phyloP scores from a whole-genome alignment of 1,284 basidiomycete species.

The Cryptococcus hybrid region DNA sequence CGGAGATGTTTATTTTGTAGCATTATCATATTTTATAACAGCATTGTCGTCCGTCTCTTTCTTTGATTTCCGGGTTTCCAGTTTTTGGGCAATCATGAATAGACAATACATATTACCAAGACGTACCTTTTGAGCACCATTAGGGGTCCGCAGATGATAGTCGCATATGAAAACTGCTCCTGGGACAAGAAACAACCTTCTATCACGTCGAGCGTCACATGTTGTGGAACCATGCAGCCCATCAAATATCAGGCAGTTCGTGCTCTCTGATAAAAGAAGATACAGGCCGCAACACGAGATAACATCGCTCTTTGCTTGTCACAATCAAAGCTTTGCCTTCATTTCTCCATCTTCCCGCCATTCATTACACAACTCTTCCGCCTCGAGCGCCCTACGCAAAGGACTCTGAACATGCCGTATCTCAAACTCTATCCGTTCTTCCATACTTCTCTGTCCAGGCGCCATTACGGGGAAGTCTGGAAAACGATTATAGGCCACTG shows the following conservation, averaged over 20 bases:
- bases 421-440: constrained; percentile 61
- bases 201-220: no score
- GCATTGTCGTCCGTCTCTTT: neutral
- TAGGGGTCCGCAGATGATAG: no score
- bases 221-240: no score
- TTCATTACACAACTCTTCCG: constrained; percentile 51
- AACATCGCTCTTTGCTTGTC: neutral
- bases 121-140: no score
- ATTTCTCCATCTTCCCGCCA: constrained; percentile 21
- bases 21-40: neutral
- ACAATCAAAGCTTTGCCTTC: constrained; percentile 19
- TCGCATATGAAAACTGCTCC: no score
- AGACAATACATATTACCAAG: no score
- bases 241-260: no score
- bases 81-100: no score
- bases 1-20: neutral
- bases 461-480: constrained; percentile 66
- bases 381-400: constrained; percentile 57
- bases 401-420: constrained; percentile 19
- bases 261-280: no score
- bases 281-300: neutral
- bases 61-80: no score
- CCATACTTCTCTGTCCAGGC: constrained; percentile 57
- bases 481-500: constrained; percentile 59
- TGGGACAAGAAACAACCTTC: no score